These are phyloP conservation scores for Tubosaeta sp. DNA, from an alignment of 768 basidiomycete species.

Conservation along the genomic window DNA sequence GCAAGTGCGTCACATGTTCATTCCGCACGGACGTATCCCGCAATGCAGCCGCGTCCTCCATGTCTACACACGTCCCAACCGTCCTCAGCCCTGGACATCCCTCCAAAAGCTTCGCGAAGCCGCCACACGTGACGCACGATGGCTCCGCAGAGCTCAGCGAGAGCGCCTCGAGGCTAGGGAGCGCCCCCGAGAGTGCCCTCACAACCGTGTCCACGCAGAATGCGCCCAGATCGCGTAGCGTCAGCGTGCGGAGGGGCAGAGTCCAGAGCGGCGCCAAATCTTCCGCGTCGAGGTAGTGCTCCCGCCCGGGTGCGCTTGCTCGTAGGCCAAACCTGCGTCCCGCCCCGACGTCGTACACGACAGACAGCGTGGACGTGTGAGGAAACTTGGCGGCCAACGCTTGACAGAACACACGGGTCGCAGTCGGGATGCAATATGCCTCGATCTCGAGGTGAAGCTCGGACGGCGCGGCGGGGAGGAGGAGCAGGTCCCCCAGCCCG, in stretches of 20 bases:
- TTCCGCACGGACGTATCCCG: conserved; percentile 14
- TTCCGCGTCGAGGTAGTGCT: conserved; percentile 6
- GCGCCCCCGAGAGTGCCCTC: conserved; percentile 13
- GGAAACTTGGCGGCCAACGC: conserved; percentile 12
- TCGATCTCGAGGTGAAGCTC: conserved; percentile 19
- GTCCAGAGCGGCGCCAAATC: conserved; percentile 15
- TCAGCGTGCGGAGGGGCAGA: conserved; percentile 12
- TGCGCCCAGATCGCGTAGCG: conserved; percentile 14
- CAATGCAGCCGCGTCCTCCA: conserved; percentile 9
- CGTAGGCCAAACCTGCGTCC: conserved; percentile 19
- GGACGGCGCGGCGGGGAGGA: conserved; percentile 11
- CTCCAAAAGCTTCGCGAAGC: conserved; percentile 17
- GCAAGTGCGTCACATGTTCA: conserved; percentile 8
- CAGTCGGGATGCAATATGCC: conserved; percentile 17
- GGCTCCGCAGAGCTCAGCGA: not conserved
- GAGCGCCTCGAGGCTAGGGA: conserved; percentile 18
- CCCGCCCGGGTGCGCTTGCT: conserved; percentile 13
- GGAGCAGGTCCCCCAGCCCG: conserved; percentile 15
- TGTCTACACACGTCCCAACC: conserved; percentile 11
- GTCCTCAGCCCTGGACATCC: conserved; percentile 16
- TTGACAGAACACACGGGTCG: conserved; percentile 12
- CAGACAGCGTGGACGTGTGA: conserved; percentile 13
- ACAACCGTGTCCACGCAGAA: conserved; percentile 13
- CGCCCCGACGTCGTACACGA: conserved; percentile 18
- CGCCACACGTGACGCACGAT: conserved; percentile 15